Conservation (phyloP, 2,329 filamentous ascomycete species). For the Hymenoscyphus fructigenus region DNA sequence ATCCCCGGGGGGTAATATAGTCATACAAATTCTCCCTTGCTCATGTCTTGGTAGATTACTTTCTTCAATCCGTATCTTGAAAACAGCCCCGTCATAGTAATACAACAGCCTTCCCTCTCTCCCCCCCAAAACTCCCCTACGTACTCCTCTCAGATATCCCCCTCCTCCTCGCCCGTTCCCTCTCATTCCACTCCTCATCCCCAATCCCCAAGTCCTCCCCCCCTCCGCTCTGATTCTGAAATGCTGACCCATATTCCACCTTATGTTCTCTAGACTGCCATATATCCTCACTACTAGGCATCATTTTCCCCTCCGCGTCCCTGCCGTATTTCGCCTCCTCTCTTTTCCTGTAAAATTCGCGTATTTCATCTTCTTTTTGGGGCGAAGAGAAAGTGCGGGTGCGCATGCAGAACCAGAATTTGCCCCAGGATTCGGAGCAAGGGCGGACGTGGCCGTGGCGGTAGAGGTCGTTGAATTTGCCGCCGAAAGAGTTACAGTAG, state of each 20-base stretch:
- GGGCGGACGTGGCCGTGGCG: conserved; percentile 74
- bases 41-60: too few species aligned
- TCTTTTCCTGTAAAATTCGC: conserved; percentile 39
- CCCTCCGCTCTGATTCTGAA: conserved; percentile 31
- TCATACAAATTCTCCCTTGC: too few species aligned
- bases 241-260: conserved; percentile 46
- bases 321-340: conserved; percentile 57
- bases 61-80: too few species aligned
- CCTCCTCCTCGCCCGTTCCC: conserved; percentile 29
- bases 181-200: conserved; percentile 41
- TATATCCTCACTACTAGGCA: conserved; percentile 78
- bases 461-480: conserved; percentile 91
- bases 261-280: conserved; percentile 74
- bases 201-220: conserved; percentile 37
- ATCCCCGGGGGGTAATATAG: too few species aligned
- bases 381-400: conserved; percentile 62
- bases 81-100: conserved; percentile 11
- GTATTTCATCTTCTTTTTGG: conserved; percentile 52
- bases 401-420: conserved; percentile 98
- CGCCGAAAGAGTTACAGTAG: conserved; percentile 88
- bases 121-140: not conserved
- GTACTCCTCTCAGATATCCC: not conserved
- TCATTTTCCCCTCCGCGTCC: conserved; percentile 60
- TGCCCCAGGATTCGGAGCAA: conserved; percentile 84
- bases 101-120: not conserved